Conservation (phyloP, 345 rosid genomes). For the Theobroma cacao region DNA sequence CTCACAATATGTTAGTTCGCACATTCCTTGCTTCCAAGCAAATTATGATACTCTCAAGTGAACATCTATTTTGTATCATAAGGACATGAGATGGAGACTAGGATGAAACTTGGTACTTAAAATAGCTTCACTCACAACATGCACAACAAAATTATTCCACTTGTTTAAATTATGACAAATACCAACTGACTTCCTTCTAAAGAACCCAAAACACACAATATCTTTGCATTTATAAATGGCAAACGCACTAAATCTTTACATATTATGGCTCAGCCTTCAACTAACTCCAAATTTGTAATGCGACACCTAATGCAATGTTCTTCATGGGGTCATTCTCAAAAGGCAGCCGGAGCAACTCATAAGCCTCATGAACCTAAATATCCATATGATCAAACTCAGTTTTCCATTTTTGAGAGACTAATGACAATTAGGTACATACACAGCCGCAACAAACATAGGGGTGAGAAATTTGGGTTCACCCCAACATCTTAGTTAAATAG, state of each 20-base stretch:
- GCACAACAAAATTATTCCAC: neutral
- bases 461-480: neutral
- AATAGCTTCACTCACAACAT: neutral
- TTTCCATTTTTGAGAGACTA: neutral
- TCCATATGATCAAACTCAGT: neutral
- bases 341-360: neutral
- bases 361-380: neutral
- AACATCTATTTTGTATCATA: neutral
- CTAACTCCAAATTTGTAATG: neutral
- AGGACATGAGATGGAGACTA: neutral
- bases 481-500: neutral
- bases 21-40: neutral
- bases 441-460: neutral
- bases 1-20: neutral
- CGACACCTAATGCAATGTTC: neutral
- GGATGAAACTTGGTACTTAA: neutral
- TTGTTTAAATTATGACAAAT: neutral
- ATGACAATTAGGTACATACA: neutral
- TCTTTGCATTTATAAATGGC: neutral
- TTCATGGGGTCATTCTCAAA: neutral
- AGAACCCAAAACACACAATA: neutral
- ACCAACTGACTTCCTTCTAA: neutral
- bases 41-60: neutral
- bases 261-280: neutral
- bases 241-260: neutral